These are phyloP conservation scores for Kuraishia floccosa DNA, from an alignment of 805 yeast species.

Conservation along the genomic window DNA sequence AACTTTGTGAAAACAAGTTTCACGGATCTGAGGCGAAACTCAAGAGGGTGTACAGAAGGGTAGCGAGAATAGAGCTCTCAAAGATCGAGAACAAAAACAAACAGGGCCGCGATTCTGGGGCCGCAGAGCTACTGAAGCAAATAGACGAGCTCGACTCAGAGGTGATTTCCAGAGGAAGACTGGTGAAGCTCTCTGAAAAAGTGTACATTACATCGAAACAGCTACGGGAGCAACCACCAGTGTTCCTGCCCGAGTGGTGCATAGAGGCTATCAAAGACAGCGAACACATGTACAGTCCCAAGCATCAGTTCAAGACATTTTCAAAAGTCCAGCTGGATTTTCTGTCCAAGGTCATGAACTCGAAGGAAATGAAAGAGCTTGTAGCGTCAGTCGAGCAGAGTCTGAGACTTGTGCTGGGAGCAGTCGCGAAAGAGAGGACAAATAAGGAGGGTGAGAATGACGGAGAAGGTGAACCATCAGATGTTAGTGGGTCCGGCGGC, in stretches of 20 bases:
- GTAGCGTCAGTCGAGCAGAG: slow-evolving; percentile 12
- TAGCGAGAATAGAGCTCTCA: slow-evolving; percentile 7
- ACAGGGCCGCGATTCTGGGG: neutral
- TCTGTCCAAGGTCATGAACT: slow-evolving; percentile 37
- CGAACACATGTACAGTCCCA: slow-evolving; percentile 28
- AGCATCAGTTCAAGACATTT: slow-evolving; percentile 28
- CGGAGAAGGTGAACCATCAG: too few species aligned
- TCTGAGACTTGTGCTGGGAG: slow-evolving; percentile 14
- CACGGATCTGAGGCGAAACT: slow-evolving; percentile 32
- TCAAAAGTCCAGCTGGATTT: slow-evolving; percentile 30
- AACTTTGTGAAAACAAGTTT: slow-evolving; percentile 35
- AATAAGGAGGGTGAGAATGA: slow-evolving; percentile 11
- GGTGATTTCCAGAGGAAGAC: slow-evolving; percentile 5
- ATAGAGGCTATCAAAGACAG: slow-evolving; percentile 18
- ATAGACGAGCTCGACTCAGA: slow-evolving; percentile 6
- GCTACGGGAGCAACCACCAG: slow-evolving; percentile 21
- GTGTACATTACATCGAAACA: slow-evolving; percentile 20
- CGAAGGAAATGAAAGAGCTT: slow-evolving; percentile 23
- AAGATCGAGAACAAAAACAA: slow-evolving; percentile 5
- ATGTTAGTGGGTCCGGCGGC: too few species aligned
- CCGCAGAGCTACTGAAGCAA: slow-evolving; percentile 5
- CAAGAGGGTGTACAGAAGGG: slow-evolving; percentile 22
- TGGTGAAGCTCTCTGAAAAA: slow-evolving; percentile 7
- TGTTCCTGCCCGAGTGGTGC: slow-evolving; percentile 21
- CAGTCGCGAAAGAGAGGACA: slow-evolving; percentile 9